Conservation (phyloP, 768 basidiomycete genomes). For the Lactifluus hygrophoroides region DNA sequence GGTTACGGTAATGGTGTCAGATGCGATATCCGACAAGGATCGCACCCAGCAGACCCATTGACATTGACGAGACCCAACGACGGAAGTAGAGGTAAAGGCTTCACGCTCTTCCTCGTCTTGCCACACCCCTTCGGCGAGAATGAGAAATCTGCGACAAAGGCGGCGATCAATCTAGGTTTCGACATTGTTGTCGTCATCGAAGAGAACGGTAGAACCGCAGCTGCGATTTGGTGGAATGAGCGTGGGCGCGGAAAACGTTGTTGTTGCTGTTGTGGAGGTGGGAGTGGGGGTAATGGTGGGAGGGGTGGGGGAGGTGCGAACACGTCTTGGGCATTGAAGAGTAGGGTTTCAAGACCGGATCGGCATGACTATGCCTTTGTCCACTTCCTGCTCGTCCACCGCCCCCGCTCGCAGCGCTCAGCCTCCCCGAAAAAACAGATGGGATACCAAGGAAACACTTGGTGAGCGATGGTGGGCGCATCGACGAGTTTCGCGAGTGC, state of each 20-base stretch:
- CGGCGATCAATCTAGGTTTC: background rate
- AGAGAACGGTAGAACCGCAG: no score
- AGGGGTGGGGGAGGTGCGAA: background rate
- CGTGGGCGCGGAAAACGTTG: background rate
- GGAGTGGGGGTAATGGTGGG: no score
- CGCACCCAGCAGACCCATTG: no score
- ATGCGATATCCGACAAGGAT: no score
- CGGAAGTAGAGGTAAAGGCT: background rate
- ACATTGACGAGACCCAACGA: no score
- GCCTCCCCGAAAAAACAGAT: background rate
- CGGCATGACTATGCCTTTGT: background rate
- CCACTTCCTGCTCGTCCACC: background rate
- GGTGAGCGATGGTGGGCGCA: background rate
- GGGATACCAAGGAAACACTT: background rate
- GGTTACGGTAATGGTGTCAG: no score
- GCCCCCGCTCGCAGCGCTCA: background rate
- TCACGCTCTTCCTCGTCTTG: background rate
- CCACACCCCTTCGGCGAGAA: background rate
- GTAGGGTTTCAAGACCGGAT: background rate
- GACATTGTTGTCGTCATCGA: no score
- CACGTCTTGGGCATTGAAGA: constrained; percentile 10
- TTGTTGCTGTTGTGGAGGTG: no score
- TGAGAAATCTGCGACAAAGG: background rate
- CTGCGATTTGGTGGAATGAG: background rate
- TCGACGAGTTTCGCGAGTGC: no score